Base-by-base conservation (phyloP, 192 early-diverging fungal species). In the Coemansia sp. region DNA sequence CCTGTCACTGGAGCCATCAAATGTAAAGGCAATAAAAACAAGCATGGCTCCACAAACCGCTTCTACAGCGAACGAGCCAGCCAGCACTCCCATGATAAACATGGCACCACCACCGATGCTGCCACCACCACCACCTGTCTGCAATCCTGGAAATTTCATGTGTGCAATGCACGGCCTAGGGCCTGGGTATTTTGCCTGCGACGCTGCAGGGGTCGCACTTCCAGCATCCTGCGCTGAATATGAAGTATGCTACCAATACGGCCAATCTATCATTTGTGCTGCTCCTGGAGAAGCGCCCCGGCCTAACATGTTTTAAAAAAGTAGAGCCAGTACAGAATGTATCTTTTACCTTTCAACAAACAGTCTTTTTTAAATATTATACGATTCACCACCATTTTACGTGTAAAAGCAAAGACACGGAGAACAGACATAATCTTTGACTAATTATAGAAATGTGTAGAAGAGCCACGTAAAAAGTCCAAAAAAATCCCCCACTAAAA, bases 111-210 rank as follows among this genome's bases (percentile, higher is more conserved):
- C 26, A 26, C 26, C 26, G 3, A 26, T 26, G 26, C 26, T 26
- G 26, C 26, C 26, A 26, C 26, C 26, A n/a, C 36, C 39, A n/a
- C 57, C 66, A n/a, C 48, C 65, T 18, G 13, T 43, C 19, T 80
- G 78, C 61, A 68, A 18, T n/a, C 74, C 79, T 5, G 79, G 79
- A 3, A 62, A 54, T 43, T 73, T 76, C 51, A 21, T 67, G 16
- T 82, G 79, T 42, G 68, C 73, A 19, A 71, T 58, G 11, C 74
- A 70, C 39, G 74, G 79, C 6, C 49, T 65, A 46, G 48, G 59
- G 3, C 61, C 67, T 4, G 66, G 66, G 36, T 82, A 69, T 59
- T 82, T 77, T 76, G 74, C 71, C 21, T 82, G 79, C 55, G 79
- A 82, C 41, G 49, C 74, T 3, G 49, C 16, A 3, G 79, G 74